Percentiles rank a stretch among this genome's conserved stretches.
Conservation (phyloP, 1,284 basidiomycete genomes). For the Violaceomyces palustris region DNA sequence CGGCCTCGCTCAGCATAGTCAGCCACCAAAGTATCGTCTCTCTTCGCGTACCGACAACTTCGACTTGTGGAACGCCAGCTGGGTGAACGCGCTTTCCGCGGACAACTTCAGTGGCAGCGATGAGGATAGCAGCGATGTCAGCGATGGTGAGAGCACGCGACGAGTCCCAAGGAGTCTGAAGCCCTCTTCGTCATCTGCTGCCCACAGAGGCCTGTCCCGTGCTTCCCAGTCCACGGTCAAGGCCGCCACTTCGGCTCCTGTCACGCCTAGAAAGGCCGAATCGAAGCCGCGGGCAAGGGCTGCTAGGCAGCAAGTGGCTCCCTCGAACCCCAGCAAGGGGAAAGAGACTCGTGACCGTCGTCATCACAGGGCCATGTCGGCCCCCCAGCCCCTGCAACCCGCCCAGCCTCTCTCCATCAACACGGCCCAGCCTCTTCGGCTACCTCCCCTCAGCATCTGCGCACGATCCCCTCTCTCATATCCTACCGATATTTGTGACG, state of each 20-base stretch:
- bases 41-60: slow-evolving; percentile 21
- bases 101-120: slow-evolving; percentile 6
- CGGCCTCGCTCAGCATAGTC: slow-evolving; percentile 19
- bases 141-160: slow-evolving; percentile 15
- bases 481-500: neutral
- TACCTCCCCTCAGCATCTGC: slow-evolving; percentile 11
- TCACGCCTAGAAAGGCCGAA: neutral
- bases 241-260: slow-evolving; percentile 11
- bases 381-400: slow-evolving; percentile 13
- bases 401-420: slow-evolving; percentile 30
- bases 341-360: slow-evolving; percentile 5
- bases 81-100: slow-evolving; percentile 9
- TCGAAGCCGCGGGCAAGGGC: slow-evolving; percentile 11
- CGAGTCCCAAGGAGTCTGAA: neutral
- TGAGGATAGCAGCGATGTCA: slow-evolving; percentile 18
- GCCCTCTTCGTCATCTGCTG: neutral
- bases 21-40: slow-evolving; percentile 17
- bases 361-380: slow-evolving; percentile 8
- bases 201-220: no score
- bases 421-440: slow-evolving; percentile 26
- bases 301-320: slow-evolving; percentile 10
- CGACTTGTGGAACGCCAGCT: slow-evolving; percentile 14
- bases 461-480: slow-evolving; percentile 1
- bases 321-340: slow-evolving; percentile 2
- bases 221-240: slow-evolving; percentile 8